Evolutionary conservation across 2,329 filamentous ascomycete species (phyloP).

Genomic region (Colletotrichum graminicola): DNA sequence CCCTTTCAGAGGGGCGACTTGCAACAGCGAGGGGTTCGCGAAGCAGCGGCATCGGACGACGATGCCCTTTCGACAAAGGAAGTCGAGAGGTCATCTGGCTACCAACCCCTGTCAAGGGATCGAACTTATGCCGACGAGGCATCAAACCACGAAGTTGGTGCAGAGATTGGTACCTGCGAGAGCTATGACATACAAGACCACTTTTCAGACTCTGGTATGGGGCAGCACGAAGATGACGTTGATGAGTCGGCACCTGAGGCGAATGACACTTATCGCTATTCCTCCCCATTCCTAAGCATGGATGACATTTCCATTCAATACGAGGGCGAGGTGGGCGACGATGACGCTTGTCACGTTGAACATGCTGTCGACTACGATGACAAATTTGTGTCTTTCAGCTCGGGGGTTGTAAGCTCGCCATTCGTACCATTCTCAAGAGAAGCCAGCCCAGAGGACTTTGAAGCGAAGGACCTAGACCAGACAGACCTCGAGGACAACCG

Average conservation of each 20-base stretch:
- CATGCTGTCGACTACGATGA: background rate
- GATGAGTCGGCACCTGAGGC: background rate
- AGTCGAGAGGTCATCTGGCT: too few species aligned
- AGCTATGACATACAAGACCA: background rate
- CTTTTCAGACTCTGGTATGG: background rate
- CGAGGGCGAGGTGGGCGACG: background rate
- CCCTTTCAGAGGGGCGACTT: conserved; percentile 49
- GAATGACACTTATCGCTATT: background rate
- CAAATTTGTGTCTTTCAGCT: background rate
- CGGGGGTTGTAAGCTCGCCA: background rate
- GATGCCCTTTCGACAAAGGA: background rate
- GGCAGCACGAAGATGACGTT: background rate
- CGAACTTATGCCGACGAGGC: background rate
- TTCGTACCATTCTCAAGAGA: background rate
- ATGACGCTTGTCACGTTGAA: background rate
- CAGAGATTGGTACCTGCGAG: background rate
- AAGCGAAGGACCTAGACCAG: background rate
- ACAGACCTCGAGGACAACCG: background rate
- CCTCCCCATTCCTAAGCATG: background rate
- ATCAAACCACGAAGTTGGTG: background rate
- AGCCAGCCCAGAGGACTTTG: background rate
- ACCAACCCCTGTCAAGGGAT: background rate
- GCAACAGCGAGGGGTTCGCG: conserved; percentile 51
- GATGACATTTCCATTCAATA: background rate
- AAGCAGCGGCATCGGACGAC: conserved; percentile 24